A percentile compares a stretch with the other conserved stretches of the same genome.
Conservation (phyloP, 1,139 yeast species). For the Geotrichum australiense region DNA sequence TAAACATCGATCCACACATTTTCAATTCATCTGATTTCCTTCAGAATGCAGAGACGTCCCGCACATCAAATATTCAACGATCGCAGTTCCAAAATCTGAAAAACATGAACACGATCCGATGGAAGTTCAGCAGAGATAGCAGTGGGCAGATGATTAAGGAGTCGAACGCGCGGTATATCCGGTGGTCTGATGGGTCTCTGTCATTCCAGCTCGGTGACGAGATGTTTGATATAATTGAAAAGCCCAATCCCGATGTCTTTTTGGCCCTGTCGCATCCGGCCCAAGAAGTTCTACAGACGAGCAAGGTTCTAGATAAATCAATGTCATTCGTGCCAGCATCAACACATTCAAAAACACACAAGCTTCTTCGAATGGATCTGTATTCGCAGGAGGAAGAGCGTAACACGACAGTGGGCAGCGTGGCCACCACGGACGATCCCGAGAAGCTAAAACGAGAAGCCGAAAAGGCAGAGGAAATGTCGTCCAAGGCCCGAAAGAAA, state of each 20-base stretch:
- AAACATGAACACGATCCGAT: slow-evolving; percentile 79
- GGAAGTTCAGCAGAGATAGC: slow-evolving; percentile 75
- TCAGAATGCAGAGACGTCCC: slow-evolving; percentile 15
- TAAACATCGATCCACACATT: slow-evolving; percentile 77
- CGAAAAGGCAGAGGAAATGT: slow-evolving; percentile 60
- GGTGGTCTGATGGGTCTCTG: slow-evolving; percentile 90
- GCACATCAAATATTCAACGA: slow-evolving; percentile 38
- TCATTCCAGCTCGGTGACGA: slow-evolving; percentile 85
- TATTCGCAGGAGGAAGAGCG: slow-evolving; percentile 52
- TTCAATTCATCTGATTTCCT: slow-evolving; percentile 71
- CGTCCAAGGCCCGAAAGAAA: slow-evolving; percentile 37
- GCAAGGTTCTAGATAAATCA: slow-evolving; percentile 41
- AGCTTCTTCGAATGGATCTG: slow-evolving; percentile 70
- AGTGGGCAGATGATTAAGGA: slow-evolving; percentile 61
- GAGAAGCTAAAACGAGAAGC: slow-evolving; percentile 73
- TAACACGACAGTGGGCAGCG: slow-evolving; percentile 54
- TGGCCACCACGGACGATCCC: slow-evolving; percentile 82
- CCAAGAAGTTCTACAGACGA: slow-evolving; percentile 59
- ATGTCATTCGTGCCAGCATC: slow-evolving; percentile 84
- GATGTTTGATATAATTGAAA: slow-evolving; percentile 66
- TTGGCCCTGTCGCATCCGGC: slow-evolving; percentile 66
- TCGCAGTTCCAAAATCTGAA: slow-evolving; percentile 47
- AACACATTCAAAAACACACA: slow-evolving; percentile 73
- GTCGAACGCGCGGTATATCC: slow-evolving; percentile 80
- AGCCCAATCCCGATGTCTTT: slow-evolving; percentile 63